Evolutionary conservation across 352 stramenopile genomes (phyloP), one percentile per base, ranked within the genome.

Genomic region (Globisporangium splendens): DNA sequence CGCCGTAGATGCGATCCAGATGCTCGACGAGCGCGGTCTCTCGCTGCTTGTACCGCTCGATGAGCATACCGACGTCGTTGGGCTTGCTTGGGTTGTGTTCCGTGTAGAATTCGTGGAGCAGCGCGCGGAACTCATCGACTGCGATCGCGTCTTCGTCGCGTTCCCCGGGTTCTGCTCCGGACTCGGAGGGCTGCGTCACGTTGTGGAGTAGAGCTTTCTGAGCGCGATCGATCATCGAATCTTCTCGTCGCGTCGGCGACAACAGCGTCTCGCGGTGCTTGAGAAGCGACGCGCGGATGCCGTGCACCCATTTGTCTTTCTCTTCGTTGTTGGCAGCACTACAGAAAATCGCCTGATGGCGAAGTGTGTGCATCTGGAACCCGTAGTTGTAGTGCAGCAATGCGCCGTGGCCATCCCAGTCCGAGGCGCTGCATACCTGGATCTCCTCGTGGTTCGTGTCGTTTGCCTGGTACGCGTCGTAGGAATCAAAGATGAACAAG

Each of bases 331-430:
- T 89, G 5, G 79, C 68, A 0, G 79, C 79, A 54, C 83, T 93
- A 55, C 81, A 93, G 28, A 78, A 78, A 35, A 90, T 74, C n/a
- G 66, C 69, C 33, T 75, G 39, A 44, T 87, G 80, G 13, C 59
- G 56, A 22, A 76, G 65, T 0, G 78, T 87, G 44, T 89, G 76
- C n/a, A 93, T 60, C 39, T 86, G 60, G 38, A 93, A 93, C 1
- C 75, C 77, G 56, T 93, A 71, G 17, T 83, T 68, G 65, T 93
- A 93, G 50, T 87, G 77, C 51, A 91, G 63, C 33, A 91, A 47
- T 13, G 76, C 56, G 10, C 72, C 69, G 43, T 86, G 70, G 20
- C 81, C 83, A 31, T 93, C 77, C 79, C 79, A 91, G 8, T 83
- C 77, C 0, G 69, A 82, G 11, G 89, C 69, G 8, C 70, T 63